Conservation (phyloP, 2,329 filamentous ascomycete species). For the Colletotrichum filicis region DNA sequence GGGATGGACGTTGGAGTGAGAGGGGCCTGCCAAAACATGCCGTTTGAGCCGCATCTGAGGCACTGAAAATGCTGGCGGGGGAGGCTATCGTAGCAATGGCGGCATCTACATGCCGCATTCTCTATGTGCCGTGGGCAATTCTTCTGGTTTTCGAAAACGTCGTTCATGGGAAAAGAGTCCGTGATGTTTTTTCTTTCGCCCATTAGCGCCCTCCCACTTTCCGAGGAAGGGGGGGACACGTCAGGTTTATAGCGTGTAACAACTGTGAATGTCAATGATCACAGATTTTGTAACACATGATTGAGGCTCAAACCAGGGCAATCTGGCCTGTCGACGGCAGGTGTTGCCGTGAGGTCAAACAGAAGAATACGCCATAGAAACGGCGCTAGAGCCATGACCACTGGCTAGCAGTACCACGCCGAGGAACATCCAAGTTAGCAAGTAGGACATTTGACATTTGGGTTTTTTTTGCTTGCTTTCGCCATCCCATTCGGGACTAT, state of each 20-base stretch:
- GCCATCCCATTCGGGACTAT: neutral
- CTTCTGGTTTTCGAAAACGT: neutral
- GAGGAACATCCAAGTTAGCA: conserved; percentile 5
- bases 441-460: neutral
- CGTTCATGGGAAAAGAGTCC: neutral
- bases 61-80: neutral
- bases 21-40: conserved; percentile 18
- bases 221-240: conserved; percentile 7
- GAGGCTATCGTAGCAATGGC: neutral
- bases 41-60: conserved; percentile 34
- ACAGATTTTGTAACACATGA: neutral
- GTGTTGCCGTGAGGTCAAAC: conserved; percentile 14
- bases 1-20: conserved; percentile 28
- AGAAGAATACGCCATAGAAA: neutral
- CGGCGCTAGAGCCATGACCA: conserved; percentile 15
- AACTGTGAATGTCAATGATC: neutral
- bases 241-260: conserved; percentile 20
- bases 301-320: neutral
- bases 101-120: conserved; percentile 3
- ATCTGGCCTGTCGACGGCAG: conserved; percentile 11
- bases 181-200: conserved; percentile 12
- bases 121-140: conserved; percentile 8
- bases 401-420: neutral
- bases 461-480: neutral
- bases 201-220: conserved; percentile 22